Conservation (phyloP, 1,284 basidiomycete species). For the Ustilago cynodontis region DNA sequence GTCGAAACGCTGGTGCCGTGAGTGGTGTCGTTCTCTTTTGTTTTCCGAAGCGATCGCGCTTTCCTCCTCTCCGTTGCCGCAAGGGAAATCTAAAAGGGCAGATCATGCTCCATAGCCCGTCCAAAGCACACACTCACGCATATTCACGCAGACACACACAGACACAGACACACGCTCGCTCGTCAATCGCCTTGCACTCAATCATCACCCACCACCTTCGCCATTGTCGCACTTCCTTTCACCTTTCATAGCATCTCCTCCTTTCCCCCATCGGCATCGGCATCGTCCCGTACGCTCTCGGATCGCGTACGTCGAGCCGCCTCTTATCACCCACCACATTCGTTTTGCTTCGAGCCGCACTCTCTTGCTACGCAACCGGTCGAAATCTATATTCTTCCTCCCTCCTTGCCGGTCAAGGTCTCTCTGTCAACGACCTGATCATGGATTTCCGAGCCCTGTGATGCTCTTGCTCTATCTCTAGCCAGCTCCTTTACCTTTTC, state of each 20-base stretch:
- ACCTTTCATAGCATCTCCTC: not conserved
- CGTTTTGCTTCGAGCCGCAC: not conserved
- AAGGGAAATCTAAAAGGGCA: not conserved
- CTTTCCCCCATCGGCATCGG: no score
- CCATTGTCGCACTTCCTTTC: not conserved
- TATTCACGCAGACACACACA: not conserved
- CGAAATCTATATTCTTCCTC: not conserved
- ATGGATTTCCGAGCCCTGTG: slow-evolving; percentile 13
- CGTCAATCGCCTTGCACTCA: not conserved
- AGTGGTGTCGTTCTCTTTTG: not conserved
- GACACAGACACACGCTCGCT: not conserved
- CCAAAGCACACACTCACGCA: not conserved
- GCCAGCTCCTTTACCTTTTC: not conserved
- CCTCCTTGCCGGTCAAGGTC: slow-evolving; percentile 22
- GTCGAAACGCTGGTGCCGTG: not conserved
- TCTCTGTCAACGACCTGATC: slow-evolving; percentile 3
- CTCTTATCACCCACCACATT: slow-evolving; percentile 4
- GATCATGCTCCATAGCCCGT: slow-evolving; percentile 4
- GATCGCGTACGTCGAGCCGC: not conserved
- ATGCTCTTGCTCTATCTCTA: slow-evolving; percentile 10
- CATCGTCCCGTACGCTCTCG: not conserved
- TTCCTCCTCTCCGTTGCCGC: not conserved
- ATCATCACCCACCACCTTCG: not conserved
- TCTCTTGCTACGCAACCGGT: not conserved
- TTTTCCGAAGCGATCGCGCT: not conserved